A percentile compares a stretch with the other conserved stretches of the same genome.
Evolutionary conservation across 257 asterid species (phyloP).

Genomic region (Gardenia jasminoides): DNA sequence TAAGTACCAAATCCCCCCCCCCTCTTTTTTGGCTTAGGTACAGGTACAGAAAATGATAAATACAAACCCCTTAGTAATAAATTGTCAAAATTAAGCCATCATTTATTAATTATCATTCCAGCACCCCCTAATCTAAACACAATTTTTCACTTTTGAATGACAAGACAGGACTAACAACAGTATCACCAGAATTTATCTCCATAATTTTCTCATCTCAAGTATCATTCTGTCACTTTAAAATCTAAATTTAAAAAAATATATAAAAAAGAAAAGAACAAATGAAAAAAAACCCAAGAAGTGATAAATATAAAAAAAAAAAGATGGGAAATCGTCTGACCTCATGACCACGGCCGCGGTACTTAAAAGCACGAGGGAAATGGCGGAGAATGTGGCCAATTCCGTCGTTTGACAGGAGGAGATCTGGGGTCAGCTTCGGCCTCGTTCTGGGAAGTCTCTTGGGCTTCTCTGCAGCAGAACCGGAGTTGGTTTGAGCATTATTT

Average conservation of each 20-base stretch:
- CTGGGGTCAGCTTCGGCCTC: conserved; percentile 84
- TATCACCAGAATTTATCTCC: background rate
- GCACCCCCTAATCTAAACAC: background rate
- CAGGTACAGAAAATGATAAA: too few species aligned
- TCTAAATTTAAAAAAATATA: background rate
- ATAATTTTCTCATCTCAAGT: background rate
- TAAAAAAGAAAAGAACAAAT: background rate
- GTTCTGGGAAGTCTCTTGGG: conserved; percentile 49
- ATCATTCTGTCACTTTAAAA: background rate
- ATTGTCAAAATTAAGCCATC: too few species aligned
- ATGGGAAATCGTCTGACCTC: conserved; percentile 47
- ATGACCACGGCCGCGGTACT: conserved; percentile 81
- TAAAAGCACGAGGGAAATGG: conserved; percentile 75
- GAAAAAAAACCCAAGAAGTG: background rate
- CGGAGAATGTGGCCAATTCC: conserved; percentile 86
- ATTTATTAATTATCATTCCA: too few species aligned
- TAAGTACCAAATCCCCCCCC: too few species aligned
- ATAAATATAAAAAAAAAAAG: background rate
- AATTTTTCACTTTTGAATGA: background rate
- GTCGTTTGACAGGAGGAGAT: conserved; percentile 71
- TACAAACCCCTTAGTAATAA: too few species aligned
- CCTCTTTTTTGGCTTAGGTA: too few species aligned
- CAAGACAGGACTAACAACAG: too few species aligned
- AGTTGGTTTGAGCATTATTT: conserved; percentile 1
- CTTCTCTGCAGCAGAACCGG: conserved; percentile 38